Evolutionary conservation across 2,329 filamentous ascomycete species (phyloP).

Genomic region (Volutella citrinella): DNA sequence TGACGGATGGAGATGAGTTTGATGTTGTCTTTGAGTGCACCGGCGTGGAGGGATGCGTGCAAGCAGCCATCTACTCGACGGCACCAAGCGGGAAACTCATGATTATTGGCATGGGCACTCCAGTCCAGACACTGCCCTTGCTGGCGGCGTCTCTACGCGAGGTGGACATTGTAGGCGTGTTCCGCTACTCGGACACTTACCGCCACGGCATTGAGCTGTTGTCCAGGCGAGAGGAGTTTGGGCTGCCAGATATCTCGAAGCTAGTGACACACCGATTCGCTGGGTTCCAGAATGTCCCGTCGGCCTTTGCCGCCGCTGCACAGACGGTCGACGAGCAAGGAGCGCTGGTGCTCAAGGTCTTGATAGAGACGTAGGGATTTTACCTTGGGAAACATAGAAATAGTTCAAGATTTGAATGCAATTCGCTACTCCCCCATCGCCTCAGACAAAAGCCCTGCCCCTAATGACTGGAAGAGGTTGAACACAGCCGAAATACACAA

Average conservation of each 20-base stretch:
- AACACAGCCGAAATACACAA: too few species aligned
- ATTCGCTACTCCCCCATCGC: too few species aligned
- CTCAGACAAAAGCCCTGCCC: too few species aligned
- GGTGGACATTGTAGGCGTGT: constrained; percentile 6
- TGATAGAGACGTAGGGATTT: constrained; percentile 2
- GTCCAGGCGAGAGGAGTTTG: neutral
- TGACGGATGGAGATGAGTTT: constrained; percentile 6
- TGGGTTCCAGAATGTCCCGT: neutral
- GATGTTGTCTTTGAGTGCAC: constrained; percentile 17
- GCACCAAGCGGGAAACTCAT: constrained; percentile 13
- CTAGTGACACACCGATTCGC: constrained; percentile 6
- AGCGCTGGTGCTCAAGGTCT: constrained; percentile 5
- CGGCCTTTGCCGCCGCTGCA: constrained; percentile 6
- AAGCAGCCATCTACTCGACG: constrained; percentile 9
- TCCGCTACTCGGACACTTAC: constrained; percentile 8
- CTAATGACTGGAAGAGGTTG: too few species aligned
- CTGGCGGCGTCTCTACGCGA: constrained; percentile 5
- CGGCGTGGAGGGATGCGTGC: constrained; percentile 15
- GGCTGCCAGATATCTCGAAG: constrained; percentile 4
- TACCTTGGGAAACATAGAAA: neutral
- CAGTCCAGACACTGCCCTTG: constrained; percentile 13
- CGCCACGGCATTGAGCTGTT: constrained; percentile 2
- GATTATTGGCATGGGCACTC: constrained; percentile 16
- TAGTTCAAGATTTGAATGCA: too few species aligned
- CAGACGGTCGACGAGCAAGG: constrained; percentile 1